Evolutionary conservation across 352 stramenopile species (phyloP).

Genomic region (Pythium inflatum): DNA sequence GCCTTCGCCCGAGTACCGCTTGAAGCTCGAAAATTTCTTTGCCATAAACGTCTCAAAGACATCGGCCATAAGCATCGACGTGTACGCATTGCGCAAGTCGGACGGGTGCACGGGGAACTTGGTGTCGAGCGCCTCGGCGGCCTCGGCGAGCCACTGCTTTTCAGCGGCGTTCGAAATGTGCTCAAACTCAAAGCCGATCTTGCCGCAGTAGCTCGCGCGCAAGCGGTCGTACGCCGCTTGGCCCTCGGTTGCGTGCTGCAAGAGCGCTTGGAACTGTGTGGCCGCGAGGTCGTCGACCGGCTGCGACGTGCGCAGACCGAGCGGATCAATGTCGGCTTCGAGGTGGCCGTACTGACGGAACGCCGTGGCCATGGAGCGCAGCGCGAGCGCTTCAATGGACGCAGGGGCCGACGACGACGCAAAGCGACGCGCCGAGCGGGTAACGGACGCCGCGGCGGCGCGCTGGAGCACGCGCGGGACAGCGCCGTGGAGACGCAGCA

Average conservation of each 20-base stretch:
- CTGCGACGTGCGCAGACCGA: constrained; percentile 78
- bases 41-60: constrained; percentile 98
- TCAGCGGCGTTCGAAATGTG: constrained; percentile 95
- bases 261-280: constrained; percentile 88
- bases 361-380: constrained; percentile 67
- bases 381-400: constrained; percentile 64
- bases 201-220: constrained; percentile 96
- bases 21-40: constrained; percentile 93
- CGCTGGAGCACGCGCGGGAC: constrained; percentile 38
- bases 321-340: constrained; percentile 86
- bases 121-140: constrained; percentile 69
- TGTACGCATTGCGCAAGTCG: constrained; percentile 95
- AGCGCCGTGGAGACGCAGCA: constrained; percentile 62
- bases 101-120: constrained; percentile 66
- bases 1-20: constrained; percentile 99
- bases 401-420: constrained; percentile 32
- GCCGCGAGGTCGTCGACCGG: constrained; percentile 89
- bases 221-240: constrained; percentile 78
- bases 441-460: constrained; percentile 10
- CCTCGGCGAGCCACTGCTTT: constrained; percentile 77
- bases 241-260: constrained; percentile 89
- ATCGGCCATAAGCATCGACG: constrained; percentile 94
- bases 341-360: constrained; percentile 91
- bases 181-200: constrained; percentile 98
- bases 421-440: constrained; percentile 32